Evolutionary conservation across 2,329 filamentous ascomycete genomes (phyloP), one percentile per base, ranked within the genome.

Genomic region (Teratosphaeria destructans): DNA sequence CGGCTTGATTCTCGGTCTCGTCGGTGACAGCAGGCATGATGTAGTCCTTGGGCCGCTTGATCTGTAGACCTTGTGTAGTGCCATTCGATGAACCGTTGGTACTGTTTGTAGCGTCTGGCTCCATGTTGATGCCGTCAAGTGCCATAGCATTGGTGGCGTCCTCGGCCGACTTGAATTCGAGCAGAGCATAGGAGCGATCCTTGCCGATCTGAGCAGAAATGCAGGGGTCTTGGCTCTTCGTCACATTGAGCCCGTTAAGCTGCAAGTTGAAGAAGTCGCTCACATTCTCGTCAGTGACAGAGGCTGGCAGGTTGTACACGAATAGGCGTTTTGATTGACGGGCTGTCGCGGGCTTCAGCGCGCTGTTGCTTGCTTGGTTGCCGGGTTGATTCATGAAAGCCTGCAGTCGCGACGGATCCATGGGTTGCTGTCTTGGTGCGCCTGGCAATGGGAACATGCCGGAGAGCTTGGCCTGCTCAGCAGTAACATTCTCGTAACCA

Each of bases 361-460:
- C 85, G n/a, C 89, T 83, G 67, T 84, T 90, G 62, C 84, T 87
- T 35, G 80, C 79, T 77, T 70, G 86, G 58, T 87, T 87, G 58
- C 84, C 85, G 14, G 93, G 89, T 71, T 95, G 91, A 73, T 89
- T 92, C 85, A 96, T 95, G 74, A 99, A 95, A 26, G 93, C 91
- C 73, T 96, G 91, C 55, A 99, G 82, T 74, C 93, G 93, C 68
- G 85, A 89, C 16, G 93, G 92, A 67, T 99, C 94, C 87, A 97
- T 94, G 37, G 90, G 88, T 71, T 96, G 92, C 74, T 96, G 91
- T 67, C 94, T 86, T 58, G 94, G 94, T 62, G 94, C 94, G 65
- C 94, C 94, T 3, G 94, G 94, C 54, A 99, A 84, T 62, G 95
- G 92, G 79, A 99, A 99, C 94, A 99, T 96, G 78, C 93, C 85